A percentile compares a stretch with the other conserved stretches of the same genome.
Evolutionary conservation across 2,329 filamentous ascomycete genomes (phyloP).

Genomic region (Phaeosphaeria sp.): DNA sequence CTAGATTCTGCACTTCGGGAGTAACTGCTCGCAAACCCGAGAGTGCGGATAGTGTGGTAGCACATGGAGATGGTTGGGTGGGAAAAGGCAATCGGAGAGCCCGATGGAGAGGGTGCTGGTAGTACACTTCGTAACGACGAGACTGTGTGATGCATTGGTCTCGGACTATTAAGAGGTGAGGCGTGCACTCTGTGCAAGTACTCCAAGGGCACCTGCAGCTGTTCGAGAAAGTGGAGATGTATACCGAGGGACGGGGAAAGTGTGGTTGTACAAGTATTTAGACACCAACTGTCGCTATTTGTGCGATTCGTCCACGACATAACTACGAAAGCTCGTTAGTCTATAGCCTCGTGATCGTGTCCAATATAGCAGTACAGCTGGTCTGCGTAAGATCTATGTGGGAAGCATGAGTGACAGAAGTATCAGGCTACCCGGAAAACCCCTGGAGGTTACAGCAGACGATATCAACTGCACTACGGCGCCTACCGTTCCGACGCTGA

Average conservation of each 20-base stretch:
- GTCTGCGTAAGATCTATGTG: not conserved
- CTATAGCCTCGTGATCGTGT: not conserved
- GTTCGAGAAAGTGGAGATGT: not conserved
- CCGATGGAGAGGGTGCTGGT: not conserved
- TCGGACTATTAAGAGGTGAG: not conserved
- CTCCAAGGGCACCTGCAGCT: not conserved
- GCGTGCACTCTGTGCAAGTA: not conserved
- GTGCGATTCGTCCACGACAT: not conserved
- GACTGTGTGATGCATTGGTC: not conserved
- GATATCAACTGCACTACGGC: not conserved
- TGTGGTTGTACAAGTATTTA: not conserved
- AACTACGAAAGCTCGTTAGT: not conserved
- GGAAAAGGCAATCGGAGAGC: not conserved
- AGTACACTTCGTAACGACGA: not conserved
- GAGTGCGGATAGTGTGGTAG: not conserved
- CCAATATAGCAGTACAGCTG: not conserved
- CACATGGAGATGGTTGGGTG: not conserved
- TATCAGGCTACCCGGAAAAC: not conserved
- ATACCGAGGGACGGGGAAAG: not conserved
- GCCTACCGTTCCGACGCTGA: not conserved
- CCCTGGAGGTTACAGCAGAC: conserved; percentile 1
- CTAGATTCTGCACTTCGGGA: conserved; percentile 2
- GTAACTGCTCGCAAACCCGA: not conserved
- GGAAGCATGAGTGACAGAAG: not conserved
- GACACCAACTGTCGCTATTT: too few relatives aligned